These are phyloP conservation scores for Lentinula novae-zelandiae DNA, from an alignment of 1,284 basidiomycete species.

Conservation along the genomic window DNA sequence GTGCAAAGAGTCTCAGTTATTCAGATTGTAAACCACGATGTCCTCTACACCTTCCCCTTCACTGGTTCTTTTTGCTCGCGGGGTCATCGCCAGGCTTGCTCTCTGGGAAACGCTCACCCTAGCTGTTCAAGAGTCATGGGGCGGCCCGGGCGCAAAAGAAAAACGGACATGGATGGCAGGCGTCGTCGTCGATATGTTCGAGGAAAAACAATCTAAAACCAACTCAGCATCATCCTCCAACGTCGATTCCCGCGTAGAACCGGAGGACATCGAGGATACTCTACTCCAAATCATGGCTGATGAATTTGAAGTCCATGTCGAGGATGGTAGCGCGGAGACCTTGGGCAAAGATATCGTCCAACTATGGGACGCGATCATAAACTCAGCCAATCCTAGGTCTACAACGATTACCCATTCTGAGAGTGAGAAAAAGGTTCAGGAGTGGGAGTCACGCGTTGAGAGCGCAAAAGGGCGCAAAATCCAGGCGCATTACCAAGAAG, in stretches of 20 bases:
- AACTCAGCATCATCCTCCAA: neutral
- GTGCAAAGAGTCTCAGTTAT: neutral
- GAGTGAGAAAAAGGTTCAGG: constrained; percentile 5
- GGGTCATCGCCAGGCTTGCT: constrained; percentile 12
- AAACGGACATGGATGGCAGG: constrained; percentile 15
- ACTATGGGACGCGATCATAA: constrained; percentile 9
- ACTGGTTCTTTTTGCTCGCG: constrained; percentile 13
- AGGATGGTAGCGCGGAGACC: constrained; percentile 15
- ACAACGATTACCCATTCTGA: neutral
- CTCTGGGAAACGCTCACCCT: constrained; percentile 11
- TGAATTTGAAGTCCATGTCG: constrained; percentile 14
- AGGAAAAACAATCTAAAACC: constrained; percentile 7
- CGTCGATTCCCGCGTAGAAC: constrained; percentile 6
- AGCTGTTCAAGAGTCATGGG: constrained; percentile 14
- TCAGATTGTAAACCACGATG: neutral
- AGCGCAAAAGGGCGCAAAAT: constrained; percentile 12
- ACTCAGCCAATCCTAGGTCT: neutral
- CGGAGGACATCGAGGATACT: constrained; percentile 14
- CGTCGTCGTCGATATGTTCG: constrained; percentile 14
- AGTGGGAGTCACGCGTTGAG: constrained; percentile 12
- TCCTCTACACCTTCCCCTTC: constrained; percentile 3
- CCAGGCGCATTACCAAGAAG: constrained; percentile 2
- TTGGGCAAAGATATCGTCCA: constrained; percentile 13
- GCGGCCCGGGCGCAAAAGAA: constrained; percentile 14
- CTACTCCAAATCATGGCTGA: constrained; percentile 15